These are phyloP conservation scores for Cystobasidium sp. DNA, from an alignment of 1,284 basidiomycete species.

Conservation along the genomic window DNA sequence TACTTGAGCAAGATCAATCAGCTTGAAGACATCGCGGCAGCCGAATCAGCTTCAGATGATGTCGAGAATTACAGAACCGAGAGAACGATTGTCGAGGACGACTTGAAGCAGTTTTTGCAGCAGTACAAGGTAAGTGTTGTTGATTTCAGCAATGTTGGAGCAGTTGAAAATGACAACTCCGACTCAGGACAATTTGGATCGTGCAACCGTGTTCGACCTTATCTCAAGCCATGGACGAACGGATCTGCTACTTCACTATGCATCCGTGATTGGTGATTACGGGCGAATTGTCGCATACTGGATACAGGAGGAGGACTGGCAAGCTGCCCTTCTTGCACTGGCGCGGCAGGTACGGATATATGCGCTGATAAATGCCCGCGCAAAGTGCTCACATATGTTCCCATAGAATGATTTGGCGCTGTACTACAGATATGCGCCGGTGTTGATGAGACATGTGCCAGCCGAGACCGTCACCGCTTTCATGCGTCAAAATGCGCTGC, in stretches of 20 bases:
- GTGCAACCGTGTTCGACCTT: constrained; percentile 83
- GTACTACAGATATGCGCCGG: constrained; percentile 89
- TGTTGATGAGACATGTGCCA: constrained; percentile 82
- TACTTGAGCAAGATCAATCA: constrained; percentile 96
- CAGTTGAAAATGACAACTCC: background rate
- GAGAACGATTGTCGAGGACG: constrained; percentile 83
- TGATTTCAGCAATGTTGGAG: background rate
- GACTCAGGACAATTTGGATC: constrained; percentile 75
- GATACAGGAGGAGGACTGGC: constrained; percentile 89
- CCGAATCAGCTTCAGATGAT: constrained; percentile 81
- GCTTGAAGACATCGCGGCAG: constrained; percentile 75
- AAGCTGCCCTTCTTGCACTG: constrained; percentile 83
- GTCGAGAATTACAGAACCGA: constrained; percentile 84
- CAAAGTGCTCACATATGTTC: background rate
- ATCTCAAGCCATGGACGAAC: constrained; percentile 90
- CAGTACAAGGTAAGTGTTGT: constrained; percentile 74
- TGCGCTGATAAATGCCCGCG: background rate
- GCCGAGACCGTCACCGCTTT: constrained; percentile 90
- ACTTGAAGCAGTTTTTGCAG: constrained; percentile 86
- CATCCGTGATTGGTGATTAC: constrained; percentile 78
- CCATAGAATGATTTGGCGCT: constrained; percentile 65
- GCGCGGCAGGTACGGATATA: constrained; percentile 71
- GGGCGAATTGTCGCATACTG: constrained; percentile 89
- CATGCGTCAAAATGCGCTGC: constrained; percentile 77
- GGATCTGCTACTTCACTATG: constrained; percentile 90